Evolutionary conservation across 2,329 filamentous ascomycete genomes (phyloP).

Genomic region (Colletotrichum tropicale): DNA sequence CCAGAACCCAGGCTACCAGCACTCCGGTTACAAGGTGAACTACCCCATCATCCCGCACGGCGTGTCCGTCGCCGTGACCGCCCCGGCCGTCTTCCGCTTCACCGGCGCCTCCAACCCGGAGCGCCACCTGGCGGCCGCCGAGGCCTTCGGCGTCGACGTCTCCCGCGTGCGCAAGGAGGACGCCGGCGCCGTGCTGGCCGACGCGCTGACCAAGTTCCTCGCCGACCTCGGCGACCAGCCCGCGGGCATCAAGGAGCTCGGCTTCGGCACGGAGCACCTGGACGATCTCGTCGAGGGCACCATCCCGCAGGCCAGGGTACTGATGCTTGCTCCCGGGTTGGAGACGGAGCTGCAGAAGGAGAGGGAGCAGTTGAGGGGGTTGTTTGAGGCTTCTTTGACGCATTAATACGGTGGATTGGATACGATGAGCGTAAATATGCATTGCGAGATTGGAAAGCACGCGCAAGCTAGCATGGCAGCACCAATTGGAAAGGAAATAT

Average conservation of each 20-base stretch:
- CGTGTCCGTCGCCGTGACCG: slow-evolving; percentile 91
- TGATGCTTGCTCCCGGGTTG: slow-evolving; percentile 89
- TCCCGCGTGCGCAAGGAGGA: slow-evolving; percentile 86
- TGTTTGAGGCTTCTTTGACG: slow-evolving; percentile 69
- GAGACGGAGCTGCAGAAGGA: slow-evolving; percentile 72
- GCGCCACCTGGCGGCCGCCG: slow-evolving; percentile 86
- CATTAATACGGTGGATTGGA: slow-evolving; percentile 23
- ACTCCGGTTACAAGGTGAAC: slow-evolving; percentile 77
- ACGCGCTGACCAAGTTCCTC: slow-evolving; percentile 83
- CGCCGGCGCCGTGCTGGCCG: slow-evolving; percentile 85
- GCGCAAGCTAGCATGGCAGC: not conserved
- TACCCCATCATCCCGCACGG: slow-evolving; percentile 90
- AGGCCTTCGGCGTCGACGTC: slow-evolving; percentile 89
- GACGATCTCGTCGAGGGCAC: slow-evolving; percentile 91
- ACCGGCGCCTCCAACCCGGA: slow-evolving; percentile 92
- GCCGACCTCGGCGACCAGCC: slow-evolving; percentile 89
- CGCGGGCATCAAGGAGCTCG: slow-evolving; percentile 79
- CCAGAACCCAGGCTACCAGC: slow-evolving; percentile 70
- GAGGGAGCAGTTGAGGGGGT: slow-evolving; percentile 69
- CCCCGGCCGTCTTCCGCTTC: slow-evolving; percentile 92
- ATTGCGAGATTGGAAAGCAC: not conserved
- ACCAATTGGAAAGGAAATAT: not conserved
- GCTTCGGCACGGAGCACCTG: slow-evolving; percentile 77
- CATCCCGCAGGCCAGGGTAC: slow-evolving; percentile 85
- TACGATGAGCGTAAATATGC: not conserved